A percentile compares a stretch with the other conserved stretches of the same genome.
Evolutionary conservation across 345 rosid genomes (phyloP).

Genomic region (Draba incana): DNA sequence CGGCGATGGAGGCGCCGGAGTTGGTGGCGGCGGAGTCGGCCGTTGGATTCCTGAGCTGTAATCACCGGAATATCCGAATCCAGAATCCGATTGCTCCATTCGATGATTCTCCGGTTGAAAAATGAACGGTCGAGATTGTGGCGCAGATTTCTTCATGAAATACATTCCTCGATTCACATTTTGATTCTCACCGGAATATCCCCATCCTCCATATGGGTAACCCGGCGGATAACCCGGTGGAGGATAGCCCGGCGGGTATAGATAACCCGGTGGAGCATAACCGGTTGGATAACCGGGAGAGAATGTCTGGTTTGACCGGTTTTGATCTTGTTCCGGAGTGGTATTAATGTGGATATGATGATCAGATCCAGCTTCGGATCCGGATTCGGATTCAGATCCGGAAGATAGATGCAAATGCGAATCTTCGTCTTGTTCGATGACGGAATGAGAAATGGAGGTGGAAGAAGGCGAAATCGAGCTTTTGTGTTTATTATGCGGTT

Average conservation of each 20-base stretch:
- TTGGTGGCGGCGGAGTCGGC: conserved; percentile 34
- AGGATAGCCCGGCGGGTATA: too few species aligned
- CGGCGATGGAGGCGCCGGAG: conserved; percentile 71
- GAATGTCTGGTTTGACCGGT: conserved; percentile 29
- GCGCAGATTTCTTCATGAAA: conserved; percentile 77
- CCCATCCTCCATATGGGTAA: conserved; percentile 50
- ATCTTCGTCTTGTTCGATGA: conserved; percentile 50
- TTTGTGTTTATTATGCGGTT: conserved; percentile 36
- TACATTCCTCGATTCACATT: conserved; percentile 45
- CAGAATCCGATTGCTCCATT: conserved; percentile 39
- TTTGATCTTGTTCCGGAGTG: conserved; percentile 45
- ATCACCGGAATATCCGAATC: conserved; percentile 51
- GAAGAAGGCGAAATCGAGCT: conserved; percentile 48
- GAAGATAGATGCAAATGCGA: conserved; percentile 73
- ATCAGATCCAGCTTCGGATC: conserved; percentile 39
- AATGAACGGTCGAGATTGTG: conserved; percentile 66
- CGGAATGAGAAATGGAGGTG: conserved; percentile 69
- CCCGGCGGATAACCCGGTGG: conserved; percentile 41
- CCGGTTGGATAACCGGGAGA: conserved; percentile 20
- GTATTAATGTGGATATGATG: conserved; percentile 52
- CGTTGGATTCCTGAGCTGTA: conserved; percentile 32
- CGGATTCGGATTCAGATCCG: conserved; percentile 53
- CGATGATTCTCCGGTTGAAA: conserved; percentile 62
- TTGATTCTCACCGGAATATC: conserved; percentile 36
- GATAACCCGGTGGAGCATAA: conserved; percentile 30